Conservation (phyloP, 495 filamentous ascomycete genomes). For the Penicillium crystallinum region DNA sequence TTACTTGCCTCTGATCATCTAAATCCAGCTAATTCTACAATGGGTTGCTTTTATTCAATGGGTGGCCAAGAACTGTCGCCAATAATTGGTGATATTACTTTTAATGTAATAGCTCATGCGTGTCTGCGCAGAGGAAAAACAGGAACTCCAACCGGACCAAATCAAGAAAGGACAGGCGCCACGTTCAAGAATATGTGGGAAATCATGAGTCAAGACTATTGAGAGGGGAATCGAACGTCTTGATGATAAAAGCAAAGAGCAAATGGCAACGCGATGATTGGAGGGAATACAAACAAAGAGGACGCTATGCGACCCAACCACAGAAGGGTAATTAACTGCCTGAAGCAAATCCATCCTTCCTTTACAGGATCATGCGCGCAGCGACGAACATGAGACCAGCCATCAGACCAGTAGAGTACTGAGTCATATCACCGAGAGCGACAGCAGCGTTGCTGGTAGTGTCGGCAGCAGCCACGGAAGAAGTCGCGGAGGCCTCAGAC, state of each 20-base stretch:
- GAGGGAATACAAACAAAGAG: conserved; percentile 2
- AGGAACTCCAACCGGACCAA: conserved; percentile 10
- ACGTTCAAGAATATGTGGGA: conserved; percentile 16
- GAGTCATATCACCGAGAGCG: conserved; percentile 28
- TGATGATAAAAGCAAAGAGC: conserved; percentile 4
- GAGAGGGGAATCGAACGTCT: conserved; percentile 21
- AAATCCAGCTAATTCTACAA: no score
- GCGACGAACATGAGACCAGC: conserved; percentile 43
- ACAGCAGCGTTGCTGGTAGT: conserved; percentile 33
- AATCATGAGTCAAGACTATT: conserved; percentile 10
- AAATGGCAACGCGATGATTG: conserved; percentile 2
- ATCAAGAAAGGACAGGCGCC: conserved; percentile 17
- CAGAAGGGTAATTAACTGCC: background rate
- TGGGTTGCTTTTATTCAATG: background rate
- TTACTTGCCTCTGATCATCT: no score
- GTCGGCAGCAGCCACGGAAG: conserved; percentile 28
- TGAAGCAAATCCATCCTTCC: background rate
- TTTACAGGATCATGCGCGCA: conserved; percentile 48
- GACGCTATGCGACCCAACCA: conserved; percentile 3
- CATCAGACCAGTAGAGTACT: conserved; percentile 48
- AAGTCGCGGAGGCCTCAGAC: conserved; percentile 21
- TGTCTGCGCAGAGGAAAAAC: background rate
- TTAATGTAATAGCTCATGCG: conserved; percentile 10
- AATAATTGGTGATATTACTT: conserved; percentile 3
- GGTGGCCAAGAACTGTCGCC: background rate